These are phyloP conservation scores for Lachnellula occidentalis DNA, from an alignment of 2,329 filamentous ascomycete species.

Conservation along the genomic window DNA sequence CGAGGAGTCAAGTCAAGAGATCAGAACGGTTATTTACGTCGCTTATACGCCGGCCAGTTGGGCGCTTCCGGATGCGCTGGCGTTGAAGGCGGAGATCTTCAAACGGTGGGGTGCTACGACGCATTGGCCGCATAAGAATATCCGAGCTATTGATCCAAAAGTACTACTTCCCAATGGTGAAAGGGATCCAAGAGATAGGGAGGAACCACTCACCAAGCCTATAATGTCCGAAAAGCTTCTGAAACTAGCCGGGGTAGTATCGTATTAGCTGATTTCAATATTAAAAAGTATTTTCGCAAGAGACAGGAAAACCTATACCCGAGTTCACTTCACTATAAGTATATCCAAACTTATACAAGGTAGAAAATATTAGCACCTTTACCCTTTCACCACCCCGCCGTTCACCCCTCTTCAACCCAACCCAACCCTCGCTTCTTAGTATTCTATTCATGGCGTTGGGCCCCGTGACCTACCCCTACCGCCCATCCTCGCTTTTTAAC, in stretches of 20 bases:
- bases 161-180: constrained; percentile 21
- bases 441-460: no score
- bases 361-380: no score
- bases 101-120: constrained; percentile 25
- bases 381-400: no score
- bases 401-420: no score
- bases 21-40: constrained; percentile 35
- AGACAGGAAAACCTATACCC: no score
- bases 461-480: no score
- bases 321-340: no score
- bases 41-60: constrained; percentile 34
- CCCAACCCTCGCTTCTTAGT: no score
- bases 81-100: constrained; percentile 26
- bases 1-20: constrained; percentile 17
- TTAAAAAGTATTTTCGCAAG: no score
- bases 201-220: constrained; percentile 24
- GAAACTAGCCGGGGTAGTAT: constrained; percentile 27
- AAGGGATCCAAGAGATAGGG: constrained; percentile 20
- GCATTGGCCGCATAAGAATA: constrained; percentile 32
- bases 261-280: constrained; percentile 11
- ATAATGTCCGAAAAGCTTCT: constrained; percentile 25
- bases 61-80: constrained; percentile 27
- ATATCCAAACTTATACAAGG: no score
- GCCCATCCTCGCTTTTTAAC: no score
- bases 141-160: constrained; percentile 8